Evolutionary conservation across 768 basidiomycete species (phyloP).

Genomic region (Leccinum ochraceum): DNA sequence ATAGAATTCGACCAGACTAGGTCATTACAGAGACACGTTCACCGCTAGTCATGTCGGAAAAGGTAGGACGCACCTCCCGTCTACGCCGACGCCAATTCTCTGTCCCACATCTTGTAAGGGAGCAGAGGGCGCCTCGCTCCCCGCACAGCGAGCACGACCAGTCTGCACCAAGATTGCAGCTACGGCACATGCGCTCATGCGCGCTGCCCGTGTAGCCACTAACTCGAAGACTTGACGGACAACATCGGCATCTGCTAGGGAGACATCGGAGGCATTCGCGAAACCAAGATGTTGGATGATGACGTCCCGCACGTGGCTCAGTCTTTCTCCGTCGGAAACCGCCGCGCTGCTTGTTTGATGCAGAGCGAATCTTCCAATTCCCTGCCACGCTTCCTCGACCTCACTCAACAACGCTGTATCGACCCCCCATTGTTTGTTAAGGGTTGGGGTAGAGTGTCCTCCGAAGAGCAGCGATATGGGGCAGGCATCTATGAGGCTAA

Average conservation of each 20-base stretch:
- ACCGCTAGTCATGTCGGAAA: neutral
- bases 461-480: slow-evolving; percentile 75
- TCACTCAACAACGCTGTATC: slow-evolving; percentile 93
- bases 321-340: slow-evolving; percentile 29
- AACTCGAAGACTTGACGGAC: slow-evolving; percentile 79
- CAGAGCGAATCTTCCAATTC: slow-evolving; percentile 35
- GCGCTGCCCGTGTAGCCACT: slow-evolving; percentile 80
- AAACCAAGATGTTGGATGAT: slow-evolving; percentile 66
- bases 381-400: slow-evolving; percentile 76
- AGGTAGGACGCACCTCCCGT: slow-evolving; percentile 68
- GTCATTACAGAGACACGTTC: neutral
- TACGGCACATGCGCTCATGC: slow-evolving; percentile 83
- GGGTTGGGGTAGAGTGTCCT: slow-evolving; percentile 65
- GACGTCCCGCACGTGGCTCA: slow-evolving; percentile 59
- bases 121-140: slow-evolving; percentile 26
- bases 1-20: slow-evolving; percentile 88
- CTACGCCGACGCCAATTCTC: slow-evolving; percentile 81
- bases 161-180: slow-evolving; percentile 88
- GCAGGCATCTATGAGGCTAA: slow-evolving; percentile 76
- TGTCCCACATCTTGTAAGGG: slow-evolving; percentile 39
- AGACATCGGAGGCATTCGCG: slow-evolving; percentile 48
- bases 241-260: slow-evolving; percentile 66
- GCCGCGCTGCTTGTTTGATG: slow-evolving; percentile 11
- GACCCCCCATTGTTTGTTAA: slow-evolving; percentile 93
- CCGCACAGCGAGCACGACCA: slow-evolving; percentile 55